phyloP scores from a whole-genome alignment of 768 basidiomycete genomes.

The Suillus subaureus region DNA sequence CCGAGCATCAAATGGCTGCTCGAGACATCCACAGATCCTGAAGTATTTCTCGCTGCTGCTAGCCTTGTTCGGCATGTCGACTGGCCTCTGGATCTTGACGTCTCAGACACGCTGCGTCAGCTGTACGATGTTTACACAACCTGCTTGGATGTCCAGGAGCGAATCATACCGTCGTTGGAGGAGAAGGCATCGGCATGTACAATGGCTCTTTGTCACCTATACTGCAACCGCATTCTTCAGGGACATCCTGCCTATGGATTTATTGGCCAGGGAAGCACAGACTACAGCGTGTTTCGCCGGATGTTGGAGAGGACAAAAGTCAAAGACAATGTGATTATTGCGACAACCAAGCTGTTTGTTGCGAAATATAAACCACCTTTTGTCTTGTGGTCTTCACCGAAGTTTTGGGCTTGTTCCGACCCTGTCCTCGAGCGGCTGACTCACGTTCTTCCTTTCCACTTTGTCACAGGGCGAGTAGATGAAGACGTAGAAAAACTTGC shows the following conservation, averaged over 20 bases:
- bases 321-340: not conserved
- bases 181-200: not conserved
- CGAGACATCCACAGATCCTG: constrained; percentile 23
- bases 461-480: not conserved
- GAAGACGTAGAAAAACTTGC: not conserved
- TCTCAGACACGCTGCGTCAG: not conserved
- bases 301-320: no score
- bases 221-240: not conserved
- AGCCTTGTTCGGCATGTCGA: not conserved
- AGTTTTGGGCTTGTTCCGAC: not conserved
- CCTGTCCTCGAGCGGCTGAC: not conserved
- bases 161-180: not conserved
- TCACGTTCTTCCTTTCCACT: not conserved
- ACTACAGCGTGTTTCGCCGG: not conserved
- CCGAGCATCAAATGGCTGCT: constrained; percentile 19
- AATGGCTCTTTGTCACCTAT: not conserved
- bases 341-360: not conserved
- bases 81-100: not conserved
- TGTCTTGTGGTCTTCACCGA: no score
- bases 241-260: not conserved
- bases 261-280: not conserved
- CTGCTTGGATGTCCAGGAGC: not conserved
- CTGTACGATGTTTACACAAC: not conserved
- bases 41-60: not conserved
- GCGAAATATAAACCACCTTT: no score